A percentile compares a stretch with the other conserved stretches of the same genome.
These are phyloP conservation scores for Podaxis rugospora DNA, from an alignment of 768 basidiomycete species.

Conservation along the genomic window DNA sequence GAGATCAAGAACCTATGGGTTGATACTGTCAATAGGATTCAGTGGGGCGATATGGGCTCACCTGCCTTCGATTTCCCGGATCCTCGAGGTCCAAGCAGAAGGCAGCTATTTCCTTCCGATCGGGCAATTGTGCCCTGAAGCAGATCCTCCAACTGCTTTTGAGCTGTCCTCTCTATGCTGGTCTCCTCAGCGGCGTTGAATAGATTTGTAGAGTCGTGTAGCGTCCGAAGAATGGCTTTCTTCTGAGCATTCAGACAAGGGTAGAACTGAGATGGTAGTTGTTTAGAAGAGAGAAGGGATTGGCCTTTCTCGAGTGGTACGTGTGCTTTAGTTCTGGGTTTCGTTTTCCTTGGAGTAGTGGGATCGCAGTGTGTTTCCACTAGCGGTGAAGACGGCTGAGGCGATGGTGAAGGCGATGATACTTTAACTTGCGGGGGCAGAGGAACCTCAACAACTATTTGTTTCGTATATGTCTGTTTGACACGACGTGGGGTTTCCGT, in stretches of 20 bases:
- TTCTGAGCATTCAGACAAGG: slow-evolving; percentile 54
- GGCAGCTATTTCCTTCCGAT: slow-evolving; percentile 92
- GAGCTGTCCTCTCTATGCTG: slow-evolving; percentile 44
- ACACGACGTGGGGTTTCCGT: neutral
- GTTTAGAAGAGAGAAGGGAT: slow-evolving; percentile 11
- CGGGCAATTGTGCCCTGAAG: slow-evolving; percentile 70
- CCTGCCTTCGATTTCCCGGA: slow-evolving; percentile 82
- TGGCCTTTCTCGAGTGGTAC: neutral
- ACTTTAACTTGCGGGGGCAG: neutral
- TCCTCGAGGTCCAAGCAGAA: slow-evolving; percentile 80
- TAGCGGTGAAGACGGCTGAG: neutral
- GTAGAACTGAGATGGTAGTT: slow-evolving; percentile 37
- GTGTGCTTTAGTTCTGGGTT: neutral
- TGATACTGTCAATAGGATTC: slow-evolving; percentile 4
- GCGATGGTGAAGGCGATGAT: neutral
- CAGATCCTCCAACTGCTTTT: slow-evolving; percentile 56
- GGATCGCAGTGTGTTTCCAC: neutral
- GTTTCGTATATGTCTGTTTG: neutral
- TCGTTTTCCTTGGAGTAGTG: neutral
- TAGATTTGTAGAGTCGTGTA: slow-evolving; percentile 26
- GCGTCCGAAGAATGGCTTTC: slow-evolving; percentile 42
- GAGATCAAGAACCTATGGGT: slow-evolving; percentile 52
- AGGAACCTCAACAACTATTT: slow-evolving; percentile 7
- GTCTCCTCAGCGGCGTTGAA: slow-evolving; percentile 25
- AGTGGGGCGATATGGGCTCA: neutral